Base-by-base conservation (phyloP, 2,329 filamentous ascomycete species). In the Hypoxylon sp. region DNA sequence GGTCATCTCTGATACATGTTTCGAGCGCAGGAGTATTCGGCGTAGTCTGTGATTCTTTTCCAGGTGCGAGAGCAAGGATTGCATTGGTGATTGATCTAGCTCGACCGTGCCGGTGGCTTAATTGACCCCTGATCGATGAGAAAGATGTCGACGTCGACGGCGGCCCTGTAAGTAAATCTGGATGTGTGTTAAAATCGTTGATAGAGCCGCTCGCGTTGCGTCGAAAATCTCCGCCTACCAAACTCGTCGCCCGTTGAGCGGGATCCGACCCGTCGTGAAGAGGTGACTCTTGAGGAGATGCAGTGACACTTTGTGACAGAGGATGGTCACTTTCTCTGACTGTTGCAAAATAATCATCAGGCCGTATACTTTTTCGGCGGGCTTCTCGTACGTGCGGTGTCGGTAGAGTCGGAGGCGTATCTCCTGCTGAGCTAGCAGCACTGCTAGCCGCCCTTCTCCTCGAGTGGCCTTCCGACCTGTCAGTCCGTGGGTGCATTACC, bases 301-400 rank as follows among this genome's bases (percentile, higher is more conserved):
- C 91, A 33, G 87, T 89, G 50, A 92, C 85, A 74, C 91, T 94
- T 70, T 92, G 90, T 16, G 91, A 88, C 42, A 95, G 79, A 18
- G 92, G 91, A 75, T 95, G 92, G 55, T 93, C 90, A 50, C 80
- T 78, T 73, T 83, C 80, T 32, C 77, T 80, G 20, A 80, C 71
- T 50, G 77, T 80, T 22, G 80, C 75, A 64, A 88, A 87, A 70
- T 85, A 86, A 78, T 87, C 77, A 78, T 88, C 79, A 72, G 84
- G 69, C 73, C 86, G 76, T 70, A 89, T 69, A 76, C 84, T 82
- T 79, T 82, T 75, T 79, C 89, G 78, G 76, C 85, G 74, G 74
- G 82, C 72, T 75, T 89, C 74, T 78, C 84, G 75, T 74, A 83
- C 74, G 79, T 89, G 72, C 77, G 85, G 72, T 75, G 86, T 78